A percentile compares a stretch with the other conserved stretches of the same genome.
Evolutionary conservation across 768 basidiomycete genomes (phyloP).

Genomic region (Mycena leptocephala): DNA sequence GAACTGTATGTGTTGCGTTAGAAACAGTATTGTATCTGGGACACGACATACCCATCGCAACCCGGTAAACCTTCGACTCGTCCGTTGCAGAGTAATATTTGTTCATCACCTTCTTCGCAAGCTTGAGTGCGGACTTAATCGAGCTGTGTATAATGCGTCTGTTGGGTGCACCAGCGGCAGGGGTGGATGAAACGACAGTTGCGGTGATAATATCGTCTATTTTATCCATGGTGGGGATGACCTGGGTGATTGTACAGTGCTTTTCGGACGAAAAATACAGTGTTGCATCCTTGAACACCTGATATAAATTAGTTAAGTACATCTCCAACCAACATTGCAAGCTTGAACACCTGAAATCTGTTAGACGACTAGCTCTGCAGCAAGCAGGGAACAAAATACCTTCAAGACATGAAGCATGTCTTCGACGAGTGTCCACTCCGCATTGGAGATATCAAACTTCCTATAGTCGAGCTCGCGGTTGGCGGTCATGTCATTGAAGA

Average conservation of each 20-base stretch:
- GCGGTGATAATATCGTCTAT: neutral
- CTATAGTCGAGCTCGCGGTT: neutral
- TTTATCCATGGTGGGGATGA: neutral
- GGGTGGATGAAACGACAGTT: neutral
- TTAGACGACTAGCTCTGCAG: neutral
- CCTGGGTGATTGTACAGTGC: neutral
- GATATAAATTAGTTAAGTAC: neutral
- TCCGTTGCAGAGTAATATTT: slow-evolving; percentile 8
- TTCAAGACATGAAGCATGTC: slow-evolving; percentile 43
- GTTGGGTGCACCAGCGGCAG: neutral
- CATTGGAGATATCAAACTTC: neutral
- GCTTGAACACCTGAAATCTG: neutral
- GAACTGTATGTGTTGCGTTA: neutral
- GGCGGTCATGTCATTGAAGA: slow-evolving; percentile 41
- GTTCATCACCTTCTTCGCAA: neutral
- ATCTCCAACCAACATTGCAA: neutral
- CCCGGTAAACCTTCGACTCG: neutral
- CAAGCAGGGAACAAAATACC: slow-evolving; percentile 28
- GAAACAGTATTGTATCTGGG: neutral
- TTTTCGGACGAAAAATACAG: neutral
- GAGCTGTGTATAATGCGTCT: neutral
- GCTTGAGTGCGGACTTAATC: neutral
- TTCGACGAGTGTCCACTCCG: neutral
- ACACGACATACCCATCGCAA: slow-evolving; percentile 3
- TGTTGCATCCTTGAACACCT: neutral